phyloP scores from a whole-genome alignment of 768 basidiomycete genomes.

The Collybia nuda region DNA sequence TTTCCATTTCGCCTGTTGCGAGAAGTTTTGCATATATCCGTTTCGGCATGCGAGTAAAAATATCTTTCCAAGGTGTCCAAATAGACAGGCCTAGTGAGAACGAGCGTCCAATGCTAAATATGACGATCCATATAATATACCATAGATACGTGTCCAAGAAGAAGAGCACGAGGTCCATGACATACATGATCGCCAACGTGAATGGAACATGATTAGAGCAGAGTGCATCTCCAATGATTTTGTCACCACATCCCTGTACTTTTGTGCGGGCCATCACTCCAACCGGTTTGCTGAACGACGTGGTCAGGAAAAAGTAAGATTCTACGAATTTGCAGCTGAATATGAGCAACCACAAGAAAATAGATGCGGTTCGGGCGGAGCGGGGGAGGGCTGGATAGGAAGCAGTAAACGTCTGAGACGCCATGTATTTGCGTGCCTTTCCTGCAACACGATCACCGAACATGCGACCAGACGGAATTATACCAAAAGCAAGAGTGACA shows the following conservation, averaged over 20 bases:
- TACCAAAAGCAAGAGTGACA: conserved; percentile 78
- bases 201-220: conserved; percentile 95
- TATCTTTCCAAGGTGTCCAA: conserved; percentile 99
- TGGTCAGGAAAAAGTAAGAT: conserved; percentile 97
- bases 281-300: conserved; percentile 95
- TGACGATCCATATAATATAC: conserved; percentile 99
- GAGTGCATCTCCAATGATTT: conserved; percentile 72
- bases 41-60: conserved; percentile 94
- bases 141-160: conserved; percentile 99
- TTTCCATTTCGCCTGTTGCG: conserved; percentile 96
- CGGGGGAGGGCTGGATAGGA: conserved; percentile 84
- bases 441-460: conserved; percentile 98
- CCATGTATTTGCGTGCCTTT: conserved; percentile 97
- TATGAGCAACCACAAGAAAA: conserved; percentile 86
- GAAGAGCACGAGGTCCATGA: conserved; percentile 97
- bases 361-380: conserved; percentile 77
- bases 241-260: conserved; percentile 88
- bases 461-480: conserved; percentile 96
- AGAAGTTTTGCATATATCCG: conserved; percentile 97
- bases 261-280: conserved; percentile 96
- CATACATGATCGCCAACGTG: conserved; percentile 95
- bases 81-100: conserved; percentile 94
- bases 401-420: conserved; percentile 98
- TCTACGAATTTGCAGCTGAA: conserved; percentile 97
- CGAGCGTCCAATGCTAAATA: conserved; percentile 88